A percentile compares a stretch with the other conserved stretches of the same genome.
phyloP scores from a whole-genome alignment of 2,329 filamentous ascomycete species.

The Alternaria arborescens region DNA sequence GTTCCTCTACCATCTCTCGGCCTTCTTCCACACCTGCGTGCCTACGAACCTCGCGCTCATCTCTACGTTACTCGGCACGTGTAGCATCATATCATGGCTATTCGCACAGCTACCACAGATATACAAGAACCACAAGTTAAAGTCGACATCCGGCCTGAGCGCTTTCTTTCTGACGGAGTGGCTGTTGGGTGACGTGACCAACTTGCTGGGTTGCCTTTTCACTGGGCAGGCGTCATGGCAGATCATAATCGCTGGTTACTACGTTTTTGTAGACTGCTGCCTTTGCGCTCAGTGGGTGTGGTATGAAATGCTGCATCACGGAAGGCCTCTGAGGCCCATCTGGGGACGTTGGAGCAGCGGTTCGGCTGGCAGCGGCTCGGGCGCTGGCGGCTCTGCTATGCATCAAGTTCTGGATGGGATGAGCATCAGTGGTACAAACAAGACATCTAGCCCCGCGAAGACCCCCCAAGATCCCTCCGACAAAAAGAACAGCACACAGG shows the following conservation, averaged over 20 bases:
- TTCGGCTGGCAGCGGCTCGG: constrained; percentile 25
- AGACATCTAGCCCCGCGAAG: constrained; percentile 11
- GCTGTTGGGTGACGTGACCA: constrained; percentile 70
- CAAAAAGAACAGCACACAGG: constrained; percentile 17
- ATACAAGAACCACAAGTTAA: constrained; percentile 71
- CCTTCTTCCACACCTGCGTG: constrained; percentile 68
- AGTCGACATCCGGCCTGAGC: constrained; percentile 71
- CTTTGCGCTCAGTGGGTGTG: constrained; percentile 71
- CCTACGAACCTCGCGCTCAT: constrained; percentile 69
- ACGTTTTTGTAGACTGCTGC: constrained; percentile 70
- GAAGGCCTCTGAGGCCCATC: constrained; percentile 54
- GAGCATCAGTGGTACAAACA: constrained; percentile 22
- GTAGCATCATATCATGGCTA: constrained; percentile 73
- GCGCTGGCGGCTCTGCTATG: constrained; percentile 37
- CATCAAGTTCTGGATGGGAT: constrained; percentile 39
- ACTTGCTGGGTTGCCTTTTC: constrained; percentile 69
- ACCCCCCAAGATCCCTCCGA: constrained; percentile 12
- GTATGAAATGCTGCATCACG: constrained; percentile 67
- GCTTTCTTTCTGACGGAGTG: constrained; percentile 72
- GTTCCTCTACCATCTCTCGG: constrained; percentile 66
- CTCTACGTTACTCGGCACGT: constrained; percentile 66
- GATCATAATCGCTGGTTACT: constrained; percentile 70
- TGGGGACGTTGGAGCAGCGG: constrained; percentile 37
- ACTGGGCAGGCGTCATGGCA: constrained; percentile 73
- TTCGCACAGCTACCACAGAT: constrained; percentile 75